Conservation (phyloP, 1,139 yeast genomes). For the Scheffersomyces insectosa region DNA sequence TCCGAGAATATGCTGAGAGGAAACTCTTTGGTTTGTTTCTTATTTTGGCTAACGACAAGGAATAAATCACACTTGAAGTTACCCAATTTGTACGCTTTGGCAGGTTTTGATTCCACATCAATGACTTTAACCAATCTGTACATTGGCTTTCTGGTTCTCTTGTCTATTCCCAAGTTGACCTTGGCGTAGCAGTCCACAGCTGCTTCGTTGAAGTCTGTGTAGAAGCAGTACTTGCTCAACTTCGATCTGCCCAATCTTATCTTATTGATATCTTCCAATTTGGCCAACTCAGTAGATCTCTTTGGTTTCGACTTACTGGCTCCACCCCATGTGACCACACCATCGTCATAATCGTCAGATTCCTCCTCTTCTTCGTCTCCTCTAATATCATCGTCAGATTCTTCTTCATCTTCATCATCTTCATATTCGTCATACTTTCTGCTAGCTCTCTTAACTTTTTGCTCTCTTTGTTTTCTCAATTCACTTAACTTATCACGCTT, state of each 20-base stretch:
- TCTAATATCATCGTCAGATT: slow-evolving; percentile 43
- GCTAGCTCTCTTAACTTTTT: slow-evolving; percentile 44
- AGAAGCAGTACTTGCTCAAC: slow-evolving; percentile 73
- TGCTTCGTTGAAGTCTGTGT: slow-evolving; percentile 73
- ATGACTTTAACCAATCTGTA: slow-evolving; percentile 85
- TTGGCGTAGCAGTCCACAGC: slow-evolving; percentile 78
- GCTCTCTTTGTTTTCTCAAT: slow-evolving; percentile 82
- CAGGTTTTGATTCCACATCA: slow-evolving; percentile 53
- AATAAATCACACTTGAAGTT: slow-evolving; percentile 59
- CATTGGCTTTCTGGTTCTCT: slow-evolving; percentile 59
- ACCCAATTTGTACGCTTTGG: slow-evolving; percentile 59
- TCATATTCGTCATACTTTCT: slow-evolving; percentile 27
- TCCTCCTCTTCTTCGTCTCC: slow-evolving; percentile 43
- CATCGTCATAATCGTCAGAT: slow-evolving; percentile 32
- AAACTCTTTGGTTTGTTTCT: slow-evolving; percentile 64
- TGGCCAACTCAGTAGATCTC: slow-evolving; percentile 36
- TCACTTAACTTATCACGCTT: slow-evolving; percentile 68
- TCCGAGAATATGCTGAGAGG: slow-evolving; percentile 83
- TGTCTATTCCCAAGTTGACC: slow-evolving; percentile 74
- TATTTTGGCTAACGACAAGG: slow-evolving; percentile 66
- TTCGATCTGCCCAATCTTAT: slow-evolving; percentile 76
- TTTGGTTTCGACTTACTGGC: slow-evolving; percentile 25
- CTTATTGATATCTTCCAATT: slow-evolving; percentile 63
- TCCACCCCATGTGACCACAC: slow-evolving; percentile 55
- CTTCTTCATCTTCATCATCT: slow-evolving; percentile 34